Conservation (phyloP, 768 basidiomycete species). For the Daedalea quercina region DNA sequence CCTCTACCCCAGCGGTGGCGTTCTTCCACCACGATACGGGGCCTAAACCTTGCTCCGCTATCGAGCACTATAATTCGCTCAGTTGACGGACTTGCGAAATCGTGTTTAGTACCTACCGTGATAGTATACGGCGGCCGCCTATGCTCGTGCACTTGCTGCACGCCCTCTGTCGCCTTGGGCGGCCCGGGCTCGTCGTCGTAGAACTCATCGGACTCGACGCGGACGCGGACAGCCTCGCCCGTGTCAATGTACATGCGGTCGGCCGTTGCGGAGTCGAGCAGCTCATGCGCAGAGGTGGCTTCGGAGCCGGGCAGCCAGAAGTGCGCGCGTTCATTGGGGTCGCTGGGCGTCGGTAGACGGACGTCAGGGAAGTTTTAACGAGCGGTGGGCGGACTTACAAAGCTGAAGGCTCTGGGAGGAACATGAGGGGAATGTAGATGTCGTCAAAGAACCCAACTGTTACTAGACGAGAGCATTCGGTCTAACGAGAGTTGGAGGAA, state of each 20-base stretch:
- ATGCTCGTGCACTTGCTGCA: slow-evolving; percentile 43
- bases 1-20: slow-evolving; percentile 33
- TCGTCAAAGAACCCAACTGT: slow-evolving; percentile 92
- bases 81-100: background rate
- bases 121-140: slow-evolving; percentile 62
- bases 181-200: slow-evolving; percentile 85
- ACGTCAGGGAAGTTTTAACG: too few species aligned
- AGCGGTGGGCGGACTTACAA: slow-evolving; percentile 43
- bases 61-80: slow-evolving; percentile 53
- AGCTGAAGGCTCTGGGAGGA: slow-evolving; percentile 76
- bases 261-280: slow-evolving; percentile 59
- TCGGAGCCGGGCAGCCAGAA: slow-evolving; percentile 71
- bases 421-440: slow-evolving; percentile 72
- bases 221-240: slow-evolving; percentile 68
- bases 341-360: slow-evolving; percentile 35
- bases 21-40: slow-evolving; percentile 71
- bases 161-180: slow-evolving; percentile 67
- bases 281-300: slow-evolving; percentile 45
- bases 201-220: slow-evolving; percentile 78
- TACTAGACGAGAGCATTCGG: slow-evolving; percentile 48
- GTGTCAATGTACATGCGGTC: slow-evolving; percentile 80
- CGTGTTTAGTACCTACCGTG: slow-evolving; percentile 39
- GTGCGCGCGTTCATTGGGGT: slow-evolving; percentile 75
- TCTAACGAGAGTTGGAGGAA: too few species aligned
- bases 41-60: slow-evolving; percentile 77